Conservation (phyloP, 768 basidiomycete genomes). For the Pleurotus eryngii region DNA sequence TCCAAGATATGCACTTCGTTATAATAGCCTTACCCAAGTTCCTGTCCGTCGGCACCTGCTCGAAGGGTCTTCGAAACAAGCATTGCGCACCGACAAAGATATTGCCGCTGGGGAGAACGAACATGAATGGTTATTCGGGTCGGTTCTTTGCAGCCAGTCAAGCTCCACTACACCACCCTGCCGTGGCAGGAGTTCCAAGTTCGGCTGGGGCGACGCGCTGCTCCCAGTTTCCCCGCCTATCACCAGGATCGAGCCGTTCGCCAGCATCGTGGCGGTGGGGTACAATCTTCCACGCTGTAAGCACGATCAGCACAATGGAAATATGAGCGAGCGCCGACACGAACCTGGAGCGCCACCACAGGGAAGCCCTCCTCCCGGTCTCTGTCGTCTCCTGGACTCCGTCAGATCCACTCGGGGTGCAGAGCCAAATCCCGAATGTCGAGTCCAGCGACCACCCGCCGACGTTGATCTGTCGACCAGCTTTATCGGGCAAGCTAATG, state of each 20-base stretch:
- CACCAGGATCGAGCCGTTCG: conserved; percentile 73
- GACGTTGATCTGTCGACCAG: conserved; percentile 60
- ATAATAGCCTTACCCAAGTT: conserved; percentile 53
- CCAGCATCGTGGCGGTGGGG: conserved; percentile 60
- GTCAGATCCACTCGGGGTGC: conserved; percentile 61
- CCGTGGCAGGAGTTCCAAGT: conserved; percentile 67
- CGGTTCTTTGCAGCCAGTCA: conserved; percentile 66
- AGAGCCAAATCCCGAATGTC: conserved; percentile 71
- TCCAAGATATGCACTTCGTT: conserved; percentile 80
- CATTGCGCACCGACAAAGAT: conserved; percentile 61
- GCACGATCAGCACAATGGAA: neutral
- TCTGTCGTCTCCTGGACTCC: conserved; percentile 75
- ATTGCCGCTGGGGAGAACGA: conserved; percentile 64
- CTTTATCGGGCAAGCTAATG: conserved; percentile 74
- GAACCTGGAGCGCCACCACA: conserved; percentile 58
- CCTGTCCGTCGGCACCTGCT: neutral
- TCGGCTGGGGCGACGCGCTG: conserved; percentile 64
- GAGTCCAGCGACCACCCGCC: conserved; percentile 72
- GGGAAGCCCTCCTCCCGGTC: conserved; percentile 76
- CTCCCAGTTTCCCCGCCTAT: conserved; percentile 76
- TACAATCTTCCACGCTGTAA: conserved; percentile 69
- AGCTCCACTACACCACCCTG: conserved; percentile 56
- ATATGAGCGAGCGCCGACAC: neutral
- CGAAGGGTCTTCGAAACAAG: neutral
- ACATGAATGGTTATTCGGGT: conserved; percentile 77